These are phyloP conservation scores for Populus simonii DNA, from an alignment of 345 rosid genomes.

Conservation along the genomic window DNA sequence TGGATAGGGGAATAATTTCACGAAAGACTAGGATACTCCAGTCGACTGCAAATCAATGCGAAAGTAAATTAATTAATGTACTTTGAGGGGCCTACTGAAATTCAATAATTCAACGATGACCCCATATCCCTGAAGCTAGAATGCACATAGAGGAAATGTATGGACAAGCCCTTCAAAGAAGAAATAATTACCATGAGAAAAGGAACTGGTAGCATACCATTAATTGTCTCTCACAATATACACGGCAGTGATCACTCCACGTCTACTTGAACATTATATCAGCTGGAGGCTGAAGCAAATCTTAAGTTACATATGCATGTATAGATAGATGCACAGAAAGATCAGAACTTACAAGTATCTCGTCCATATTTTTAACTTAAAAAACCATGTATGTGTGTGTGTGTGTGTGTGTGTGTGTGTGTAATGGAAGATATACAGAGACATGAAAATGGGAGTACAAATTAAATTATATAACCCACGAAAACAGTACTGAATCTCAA, in stretches of 20 bases:
- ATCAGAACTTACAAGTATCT: neutral
- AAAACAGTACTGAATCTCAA: neutral
- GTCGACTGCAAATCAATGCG: neutral
- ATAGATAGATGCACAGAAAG: neutral
- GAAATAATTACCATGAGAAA: neutral
- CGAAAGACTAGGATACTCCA: neutral
- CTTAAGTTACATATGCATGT: neutral
- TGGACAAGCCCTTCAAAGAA: neutral
- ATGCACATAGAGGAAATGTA: neutral
- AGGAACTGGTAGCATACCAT: neutral
- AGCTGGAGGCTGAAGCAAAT: neutral
- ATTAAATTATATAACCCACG: neutral
- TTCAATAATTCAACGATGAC: conserved; percentile 3
- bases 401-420: no score
- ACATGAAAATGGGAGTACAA: neutral
- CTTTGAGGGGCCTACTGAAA: conserved; percentile 6
- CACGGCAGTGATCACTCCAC: neutral
- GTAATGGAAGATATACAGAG: neutral
- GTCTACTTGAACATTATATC: neutral
- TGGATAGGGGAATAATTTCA: no score
- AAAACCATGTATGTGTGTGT: no score
- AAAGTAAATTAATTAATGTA: neutral
- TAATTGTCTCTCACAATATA: neutral
- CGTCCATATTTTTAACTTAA: neutral
- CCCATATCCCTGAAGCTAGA: neutral